These are phyloP conservation scores for Fistulina hepatica DNA, from an alignment of 1,284 basidiomycete genomes.

Conservation along the genomic window DNA sequence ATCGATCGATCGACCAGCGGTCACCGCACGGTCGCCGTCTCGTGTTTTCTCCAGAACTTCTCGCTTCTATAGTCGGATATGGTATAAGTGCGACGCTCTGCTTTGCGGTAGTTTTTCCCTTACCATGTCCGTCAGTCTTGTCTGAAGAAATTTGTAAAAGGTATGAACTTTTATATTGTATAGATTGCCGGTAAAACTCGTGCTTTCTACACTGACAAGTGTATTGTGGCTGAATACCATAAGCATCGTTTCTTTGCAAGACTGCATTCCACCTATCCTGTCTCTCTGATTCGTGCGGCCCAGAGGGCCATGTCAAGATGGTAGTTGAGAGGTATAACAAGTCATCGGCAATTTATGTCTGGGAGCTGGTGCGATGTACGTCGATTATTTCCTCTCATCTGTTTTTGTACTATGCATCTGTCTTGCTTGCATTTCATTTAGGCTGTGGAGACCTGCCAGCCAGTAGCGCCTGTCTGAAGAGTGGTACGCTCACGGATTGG, in stretches of 20 bases:
- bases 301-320: slow-evolving; percentile 42
- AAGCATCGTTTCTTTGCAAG: slow-evolving; percentile 12
- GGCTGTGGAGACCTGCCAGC: slow-evolving; percentile 36
- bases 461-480: slow-evolving; percentile 36
- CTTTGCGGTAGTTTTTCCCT: too few species aligned
- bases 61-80: neutral
- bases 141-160: too few species aligned
- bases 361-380: slow-evolving; percentile 37
- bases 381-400: neutral
- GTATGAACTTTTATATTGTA: neutral
- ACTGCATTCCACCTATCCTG: neutral
- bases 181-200: too few species aligned
- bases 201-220: slow-evolving; percentile 40
- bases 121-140: too few species aligned
- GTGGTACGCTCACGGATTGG: slow-evolving; percentile 37
- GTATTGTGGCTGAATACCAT: slow-evolving; percentile 42
- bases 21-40: neutral
- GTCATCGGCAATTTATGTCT: slow-evolving; percentile 42
- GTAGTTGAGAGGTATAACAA: slow-evolving; percentile 46
- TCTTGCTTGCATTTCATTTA: too few species aligned
- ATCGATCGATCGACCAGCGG: neutral
- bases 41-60: neutral
- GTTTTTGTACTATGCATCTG: too few species aligned
- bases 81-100: too few species aligned
- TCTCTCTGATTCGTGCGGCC: too few species aligned